Evolutionary conservation across 371 early-diverging fungal species (phyloP).

Genomic region (Circinella umbellata): DNA sequence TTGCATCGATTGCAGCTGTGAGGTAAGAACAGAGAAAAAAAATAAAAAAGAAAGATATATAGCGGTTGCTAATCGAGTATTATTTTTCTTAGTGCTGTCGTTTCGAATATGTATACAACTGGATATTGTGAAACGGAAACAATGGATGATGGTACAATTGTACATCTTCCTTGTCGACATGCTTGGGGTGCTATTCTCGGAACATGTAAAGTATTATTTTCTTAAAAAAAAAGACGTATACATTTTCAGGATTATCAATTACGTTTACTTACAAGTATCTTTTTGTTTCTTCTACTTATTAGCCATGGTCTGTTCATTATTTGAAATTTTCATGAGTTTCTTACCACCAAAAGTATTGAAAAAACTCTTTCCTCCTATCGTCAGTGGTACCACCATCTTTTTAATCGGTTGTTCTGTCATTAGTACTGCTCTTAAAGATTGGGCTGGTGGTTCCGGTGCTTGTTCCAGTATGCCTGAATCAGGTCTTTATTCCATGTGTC

Average conservation of each 20-base stretch:
- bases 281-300: not conserved
- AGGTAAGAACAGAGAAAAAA: not conserved
- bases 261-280: slow-evolving; percentile 8
- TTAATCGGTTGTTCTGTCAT: slow-evolving; percentile 64
- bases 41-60: too few species aligned
- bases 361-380: slow-evolving; percentile 64
- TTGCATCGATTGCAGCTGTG: slow-evolving; percentile 56
- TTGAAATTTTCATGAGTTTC: slow-evolving; percentile 61
- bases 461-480: slow-evolving; percentile 46
- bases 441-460: slow-evolving; percentile 61
- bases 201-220: slow-evolving; percentile 40
- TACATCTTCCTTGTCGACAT: slow-evolving; percentile 54
- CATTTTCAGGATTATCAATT: too few species aligned
- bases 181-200: slow-evolving; percentile 68
- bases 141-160: slow-evolving; percentile 46
- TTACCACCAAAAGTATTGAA: slow-evolving; percentile 60
- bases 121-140: slow-evolving; percentile 52
- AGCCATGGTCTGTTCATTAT: slow-evolving; percentile 57
- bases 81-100: slow-evolving; percentile 26
- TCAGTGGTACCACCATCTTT: slow-evolving; percentile 62
- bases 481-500: slow-evolving; percentile 62
- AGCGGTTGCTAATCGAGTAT: too few species aligned
- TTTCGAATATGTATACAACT: slow-evolving; percentile 43
- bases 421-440: slow-evolving; percentile 56
- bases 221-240: not conserved